Conservation (phyloP, 352 stramenopile genomes). For the Globisporangium solare region DNA sequence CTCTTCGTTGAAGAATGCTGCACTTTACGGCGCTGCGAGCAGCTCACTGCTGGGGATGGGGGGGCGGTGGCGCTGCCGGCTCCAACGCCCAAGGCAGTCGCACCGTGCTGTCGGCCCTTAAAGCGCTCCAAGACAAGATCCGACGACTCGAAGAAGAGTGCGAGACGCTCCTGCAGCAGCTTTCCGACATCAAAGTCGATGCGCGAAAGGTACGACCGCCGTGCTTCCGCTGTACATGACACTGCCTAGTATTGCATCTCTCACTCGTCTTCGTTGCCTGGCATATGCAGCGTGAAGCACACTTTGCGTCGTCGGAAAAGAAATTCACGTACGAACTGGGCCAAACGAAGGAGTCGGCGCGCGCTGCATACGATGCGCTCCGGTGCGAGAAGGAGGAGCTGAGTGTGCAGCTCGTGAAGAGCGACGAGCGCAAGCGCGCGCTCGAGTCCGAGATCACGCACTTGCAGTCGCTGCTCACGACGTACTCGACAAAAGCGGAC, state of each 20-base stretch:
- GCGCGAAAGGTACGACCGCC: conserved; percentile 34
- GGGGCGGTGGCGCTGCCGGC: neutral
- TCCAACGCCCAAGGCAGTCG: conserved; percentile 43
- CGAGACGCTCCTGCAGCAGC: conserved; percentile 46
- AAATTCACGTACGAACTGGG: conserved; percentile 63
- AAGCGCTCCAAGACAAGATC: conserved; percentile 80
- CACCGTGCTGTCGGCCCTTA: conserved; percentile 65
- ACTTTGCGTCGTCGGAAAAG: conserved; percentile 50
- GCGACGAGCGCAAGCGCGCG: conserved; percentile 38
- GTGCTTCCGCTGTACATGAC: neutral
- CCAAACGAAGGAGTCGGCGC: conserved; percentile 62
- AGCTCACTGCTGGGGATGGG: conserved; percentile 4
- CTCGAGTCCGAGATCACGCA: conserved; percentile 45
- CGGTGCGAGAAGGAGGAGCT: conserved; percentile 56
- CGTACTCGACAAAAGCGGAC: conserved; percentile 48
- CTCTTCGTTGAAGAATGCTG: no score
- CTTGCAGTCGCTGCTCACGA: conserved; percentile 40
- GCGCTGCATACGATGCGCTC: conserved; percentile 59
- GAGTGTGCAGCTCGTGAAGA: conserved; percentile 45
- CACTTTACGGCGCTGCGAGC: neutral
- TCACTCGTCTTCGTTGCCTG: neutral
- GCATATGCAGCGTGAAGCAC: conserved; percentile 37
- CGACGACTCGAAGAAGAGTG: conserved; percentile 60
- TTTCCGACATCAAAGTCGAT: conserved; percentile 53
- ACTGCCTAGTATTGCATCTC: neutral